Conservation (phyloP, 768 basidiomycete species). For the Leccinum pellstonianum region DNA sequence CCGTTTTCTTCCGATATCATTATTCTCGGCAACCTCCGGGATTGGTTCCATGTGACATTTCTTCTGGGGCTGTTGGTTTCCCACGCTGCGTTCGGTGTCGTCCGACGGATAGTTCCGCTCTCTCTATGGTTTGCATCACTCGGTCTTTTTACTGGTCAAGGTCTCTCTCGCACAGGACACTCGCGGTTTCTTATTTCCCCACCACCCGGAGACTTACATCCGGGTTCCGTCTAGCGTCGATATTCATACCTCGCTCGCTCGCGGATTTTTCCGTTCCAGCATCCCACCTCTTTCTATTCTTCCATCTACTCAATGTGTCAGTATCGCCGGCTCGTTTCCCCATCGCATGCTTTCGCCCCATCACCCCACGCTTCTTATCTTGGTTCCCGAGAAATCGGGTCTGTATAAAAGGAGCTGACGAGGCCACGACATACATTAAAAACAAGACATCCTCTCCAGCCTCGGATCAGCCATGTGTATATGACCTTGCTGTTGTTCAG, state of each 20-base stretch:
- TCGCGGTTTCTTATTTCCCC: slow-evolving; percentile 16
- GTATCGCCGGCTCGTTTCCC: slow-evolving; percentile 38
- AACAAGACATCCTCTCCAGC: slow-evolving; percentile 22
- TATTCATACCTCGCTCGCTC: slow-evolving; percentile 49
- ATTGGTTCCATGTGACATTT: slow-evolving; percentile 29
- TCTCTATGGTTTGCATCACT: slow-evolving; percentile 29
- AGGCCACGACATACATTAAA: slow-evolving; percentile 31
- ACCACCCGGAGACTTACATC: slow-evolving; percentile 25
- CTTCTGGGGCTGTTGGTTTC: slow-evolving; percentile 34
- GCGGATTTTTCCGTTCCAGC: slow-evolving; percentile 23
- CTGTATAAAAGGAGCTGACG: slow-evolving; percentile 40
- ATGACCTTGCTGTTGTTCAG: slow-evolving; percentile 21
- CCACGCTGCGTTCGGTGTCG: slow-evolving; percentile 23
- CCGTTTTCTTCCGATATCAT: slow-evolving; percentile 38
- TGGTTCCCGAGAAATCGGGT: slow-evolving; percentile 32
- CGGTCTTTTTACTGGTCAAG: slow-evolving; percentile 35
- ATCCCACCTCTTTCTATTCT: slow-evolving; percentile 23
- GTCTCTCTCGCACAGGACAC: slow-evolving; percentile 40
- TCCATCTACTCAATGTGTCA: slow-evolving; percentile 41
- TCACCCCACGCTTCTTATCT: slow-evolving; percentile 37
- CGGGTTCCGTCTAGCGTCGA: slow-evolving; percentile 36
- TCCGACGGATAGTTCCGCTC: slow-evolving; percentile 31
- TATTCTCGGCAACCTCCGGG: slow-evolving; percentile 42
- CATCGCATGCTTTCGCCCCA: slow-evolving; percentile 43
- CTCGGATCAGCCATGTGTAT: slow-evolving; percentile 35